Base-by-base conservation (phyloP, 352 stramenopile species). In the Pythium chondricola region DNA sequence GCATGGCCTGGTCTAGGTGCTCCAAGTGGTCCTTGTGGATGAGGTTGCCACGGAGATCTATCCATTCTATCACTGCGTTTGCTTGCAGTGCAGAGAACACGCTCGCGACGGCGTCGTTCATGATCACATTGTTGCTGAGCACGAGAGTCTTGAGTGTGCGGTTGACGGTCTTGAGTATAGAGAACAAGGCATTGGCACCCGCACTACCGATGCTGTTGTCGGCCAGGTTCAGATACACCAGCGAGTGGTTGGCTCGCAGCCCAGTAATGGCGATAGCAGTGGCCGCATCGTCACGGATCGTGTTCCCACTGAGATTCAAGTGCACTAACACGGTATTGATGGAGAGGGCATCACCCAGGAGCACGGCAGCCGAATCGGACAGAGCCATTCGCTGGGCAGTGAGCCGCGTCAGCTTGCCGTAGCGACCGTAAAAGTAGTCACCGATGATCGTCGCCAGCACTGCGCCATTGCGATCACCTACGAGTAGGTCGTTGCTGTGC, bases 391-490 rank as follows among this genome's bases (percentile, higher is more conserved):
- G 53, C 6, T 59, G 64, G 1, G 79, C 50, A 7, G 66, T 58
- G 17, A 90, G 57, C n/a, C 52, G 73, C 8, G 50, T 45, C 6
- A 90, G 56, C 14, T 65, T 66, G 0, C 74, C 77, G 42, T 89
- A 89, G 2, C 73, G 62, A n/a, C 70, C 77, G 48, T 85, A 84
- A 57, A 89, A 89, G 49, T 75, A 89, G 49, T 89, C 77, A 16
- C 74, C 71, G 0, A 89, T 32, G n/a, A 76, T 65, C 0, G 21
- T 45, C 7, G 72, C 74, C 3, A 89, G 24, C 9, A 58, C 47
- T 0, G 48, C 22, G 0, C 66, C 72, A 26, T 84, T 68, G 21
- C 44, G 42, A 7, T 54, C 41, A 7, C 37, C 44, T 6, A 26
- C 14, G 1, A 79, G 38, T 26, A 85, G 41, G 10, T 63, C 36